A percentile compares a stretch with the other conserved stretches of the same genome.
Conservation (phyloP, 2,329 filamentous ascomycete species). For the Aureobasidium sp. region DNA sequence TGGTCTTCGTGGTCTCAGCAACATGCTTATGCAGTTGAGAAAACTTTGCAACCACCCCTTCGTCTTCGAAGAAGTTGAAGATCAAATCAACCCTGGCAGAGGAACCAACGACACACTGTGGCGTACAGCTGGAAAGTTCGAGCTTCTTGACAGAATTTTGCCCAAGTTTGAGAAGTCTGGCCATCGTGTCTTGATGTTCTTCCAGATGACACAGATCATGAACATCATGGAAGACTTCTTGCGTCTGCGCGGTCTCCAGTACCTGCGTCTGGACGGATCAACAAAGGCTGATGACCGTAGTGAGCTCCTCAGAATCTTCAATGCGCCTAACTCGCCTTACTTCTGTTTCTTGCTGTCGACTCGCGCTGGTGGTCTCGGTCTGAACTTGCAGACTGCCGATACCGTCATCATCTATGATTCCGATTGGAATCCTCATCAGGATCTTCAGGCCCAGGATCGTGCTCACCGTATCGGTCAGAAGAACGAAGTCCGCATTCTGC, state of each 20-base stretch:
- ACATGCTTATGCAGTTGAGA: constrained; percentile 99
- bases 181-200: constrained; percentile 98
- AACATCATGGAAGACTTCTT: constrained; percentile 99
- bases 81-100: constrained; percentile 88
- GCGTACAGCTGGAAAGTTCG: constrained; percentile 95
- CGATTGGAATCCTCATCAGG: constrained; percentile 98
- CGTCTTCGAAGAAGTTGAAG: constrained; percentile 95
- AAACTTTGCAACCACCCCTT: constrained; percentile 99
- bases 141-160: constrained; percentile 81
- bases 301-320: constrained; percentile 81
- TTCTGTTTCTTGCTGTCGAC: constrained; percentile 99
- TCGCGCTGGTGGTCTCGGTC: constrained; percentile 91
- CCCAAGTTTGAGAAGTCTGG: constrained; percentile 88
- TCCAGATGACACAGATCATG: constrained; percentile 99
- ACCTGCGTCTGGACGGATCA: constrained; percentile 87
- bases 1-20: constrained; percentile 87
- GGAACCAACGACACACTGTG: constrained; percentile 89
- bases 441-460: constrained; percentile 98
- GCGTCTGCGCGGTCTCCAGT: constrained; percentile 71
- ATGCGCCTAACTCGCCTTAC: constrained; percentile 80
- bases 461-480: constrained; percentile 99
- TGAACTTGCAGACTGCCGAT: constrained; percentile 95
- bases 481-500: constrained; percentile 95
- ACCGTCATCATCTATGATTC: constrained; percentile 99
- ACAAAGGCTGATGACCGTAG: constrained; percentile 97